Evolutionary conservation across 306 rosid species (phyloP).

Genomic region (Fagus crenata): DNA sequence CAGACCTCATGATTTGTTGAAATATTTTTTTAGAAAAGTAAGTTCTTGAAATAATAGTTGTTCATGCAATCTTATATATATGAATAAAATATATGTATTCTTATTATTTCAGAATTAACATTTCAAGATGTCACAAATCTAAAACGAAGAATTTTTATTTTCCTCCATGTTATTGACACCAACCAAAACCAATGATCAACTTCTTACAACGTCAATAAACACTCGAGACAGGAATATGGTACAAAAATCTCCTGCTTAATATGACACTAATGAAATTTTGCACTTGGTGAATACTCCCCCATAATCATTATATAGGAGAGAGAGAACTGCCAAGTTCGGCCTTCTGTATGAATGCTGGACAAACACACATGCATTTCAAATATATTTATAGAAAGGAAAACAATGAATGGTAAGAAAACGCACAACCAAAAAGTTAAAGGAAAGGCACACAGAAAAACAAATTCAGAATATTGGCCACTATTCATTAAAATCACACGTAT

Average conservation of each 20-base stretch:
- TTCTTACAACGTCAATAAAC: not conserved
- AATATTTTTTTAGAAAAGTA: too few relatives aligned
- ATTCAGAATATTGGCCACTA: not conserved
- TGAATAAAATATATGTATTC: not conserved
- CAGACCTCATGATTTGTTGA: not conserved
- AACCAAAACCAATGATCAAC: conserved; percentile 3
- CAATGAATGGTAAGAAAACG: not conserved
- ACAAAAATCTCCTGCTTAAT: not conserved
- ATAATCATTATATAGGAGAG: not conserved
- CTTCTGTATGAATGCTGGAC: not conserved
- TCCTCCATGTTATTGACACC: not conserved
- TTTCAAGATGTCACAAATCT: not conserved
- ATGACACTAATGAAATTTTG: not conserved
- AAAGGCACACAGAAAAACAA: not conserved
- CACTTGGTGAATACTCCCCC: not conserved
- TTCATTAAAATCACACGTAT: not conserved
- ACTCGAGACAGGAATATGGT: not conserved
- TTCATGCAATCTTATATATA: not conserved
- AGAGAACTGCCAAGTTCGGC: not conserved
- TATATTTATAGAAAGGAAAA: not conserved
- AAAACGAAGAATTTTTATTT: not conserved
- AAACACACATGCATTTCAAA: not conserved
- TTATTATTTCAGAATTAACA: not conserved
- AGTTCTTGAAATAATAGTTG: not conserved
- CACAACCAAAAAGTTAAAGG: not conserved